phyloP scores from a whole-genome alignment of 2,329 filamentous ascomycete species.

The Verticillium alfalfae region DNA sequence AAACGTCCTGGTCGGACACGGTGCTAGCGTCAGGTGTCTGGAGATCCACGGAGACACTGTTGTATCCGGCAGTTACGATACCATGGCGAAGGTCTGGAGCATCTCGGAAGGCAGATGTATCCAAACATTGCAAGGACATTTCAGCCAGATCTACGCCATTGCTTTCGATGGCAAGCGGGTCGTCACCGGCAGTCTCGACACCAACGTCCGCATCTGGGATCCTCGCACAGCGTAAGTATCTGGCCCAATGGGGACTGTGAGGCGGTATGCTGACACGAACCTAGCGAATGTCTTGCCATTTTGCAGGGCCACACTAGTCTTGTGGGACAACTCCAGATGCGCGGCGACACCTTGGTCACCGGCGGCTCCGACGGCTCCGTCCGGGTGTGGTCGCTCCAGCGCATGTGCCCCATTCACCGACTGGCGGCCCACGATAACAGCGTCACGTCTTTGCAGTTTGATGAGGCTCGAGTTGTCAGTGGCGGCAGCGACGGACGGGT shows the following conservation, averaged over 20 bases:
- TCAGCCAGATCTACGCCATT: slow-evolving; percentile 98
- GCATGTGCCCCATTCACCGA: slow-evolving; percentile 87
- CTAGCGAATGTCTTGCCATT: slow-evolving; percentile 75
- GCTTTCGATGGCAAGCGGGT: slow-evolving; percentile 92
- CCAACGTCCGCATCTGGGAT: slow-evolving; percentile 96
- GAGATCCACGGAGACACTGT: slow-evolving; percentile 96
- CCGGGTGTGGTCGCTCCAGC: slow-evolving; percentile 88
- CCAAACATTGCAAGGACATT: slow-evolving; percentile 86
- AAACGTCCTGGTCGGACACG: slow-evolving; percentile 89
- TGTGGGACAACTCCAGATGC: slow-evolving; percentile 94
- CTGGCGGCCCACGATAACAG: slow-evolving; percentile 97
- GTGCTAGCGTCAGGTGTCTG: slow-evolving; percentile 89
- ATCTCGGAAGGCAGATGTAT: slow-evolving; percentile 93
- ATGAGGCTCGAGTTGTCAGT: slow-evolving; percentile 90
- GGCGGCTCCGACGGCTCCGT: slow-evolving; percentile 95
- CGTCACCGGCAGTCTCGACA: slow-evolving; percentile 92
- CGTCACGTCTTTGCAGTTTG: slow-evolving; percentile 95
- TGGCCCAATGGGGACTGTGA: neutral
- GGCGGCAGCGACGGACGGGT: slow-evolving; percentile 96
- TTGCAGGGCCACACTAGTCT: slow-evolving; percentile 95
- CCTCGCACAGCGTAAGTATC: slow-evolving; percentile 69
- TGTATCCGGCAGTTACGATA: slow-evolving; percentile 98
- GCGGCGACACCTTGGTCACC: slow-evolving; percentile 88
- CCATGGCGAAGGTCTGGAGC: slow-evolving; percentile 94
- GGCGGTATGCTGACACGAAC: slow-evolving; percentile 21